Evolutionary conservation across 2,329 filamentous ascomycete genomes (phyloP).

Genomic region (Beauveria bassiana): DNA sequence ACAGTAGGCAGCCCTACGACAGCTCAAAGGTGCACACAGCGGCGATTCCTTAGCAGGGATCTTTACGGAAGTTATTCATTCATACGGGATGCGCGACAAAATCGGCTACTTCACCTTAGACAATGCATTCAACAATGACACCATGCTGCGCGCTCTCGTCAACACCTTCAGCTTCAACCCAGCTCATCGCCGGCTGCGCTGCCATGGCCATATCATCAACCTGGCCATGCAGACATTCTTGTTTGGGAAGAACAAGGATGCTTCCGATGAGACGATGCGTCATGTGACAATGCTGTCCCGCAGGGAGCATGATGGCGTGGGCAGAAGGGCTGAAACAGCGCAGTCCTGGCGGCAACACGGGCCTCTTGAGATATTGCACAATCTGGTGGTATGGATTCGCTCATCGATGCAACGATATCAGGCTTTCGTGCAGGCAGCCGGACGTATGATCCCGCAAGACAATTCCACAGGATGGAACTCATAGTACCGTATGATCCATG

Average conservation of each 20-base stretch:
- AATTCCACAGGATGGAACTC: slow-evolving; percentile 12
- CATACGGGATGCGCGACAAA: slow-evolving; percentile 3
- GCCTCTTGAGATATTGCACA: background rate
- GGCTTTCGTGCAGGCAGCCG: slow-evolving; percentile 4
- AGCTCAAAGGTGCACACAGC: slow-evolving; percentile 11
- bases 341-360: background rate
- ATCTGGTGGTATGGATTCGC: slow-evolving; percentile 8
- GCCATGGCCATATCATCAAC: slow-evolving; percentile 11
- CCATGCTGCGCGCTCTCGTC: slow-evolving; percentile 12
- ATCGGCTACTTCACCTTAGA: slow-evolving; percentile 13
- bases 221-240: slow-evolving; percentile 11
- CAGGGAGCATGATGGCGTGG: background rate
- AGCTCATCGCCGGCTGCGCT: slow-evolving; percentile 6
- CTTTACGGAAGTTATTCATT: slow-evolving; percentile 10
- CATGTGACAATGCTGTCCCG: background rate
- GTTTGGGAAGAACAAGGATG: slow-evolving; percentile 4
- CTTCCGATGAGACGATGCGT: slow-evolving; percentile 4
- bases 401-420: background rate
- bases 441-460: slow-evolving; percentile 6
- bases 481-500: slow-evolving; percentile 9
- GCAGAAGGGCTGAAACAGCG: background rate
- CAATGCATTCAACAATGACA: slow-evolving; percentile 15
- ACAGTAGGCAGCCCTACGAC: background rate
- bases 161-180: slow-evolving; percentile 10
- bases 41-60: slow-evolving; percentile 10